A percentile compares a stretch with the other conserved stretches of the same genome.
These are phyloP conservation scores for Xylaria nigripes DNA, from an alignment of 495 filamentous ascomycete genomes.

Conservation along the genomic window DNA sequence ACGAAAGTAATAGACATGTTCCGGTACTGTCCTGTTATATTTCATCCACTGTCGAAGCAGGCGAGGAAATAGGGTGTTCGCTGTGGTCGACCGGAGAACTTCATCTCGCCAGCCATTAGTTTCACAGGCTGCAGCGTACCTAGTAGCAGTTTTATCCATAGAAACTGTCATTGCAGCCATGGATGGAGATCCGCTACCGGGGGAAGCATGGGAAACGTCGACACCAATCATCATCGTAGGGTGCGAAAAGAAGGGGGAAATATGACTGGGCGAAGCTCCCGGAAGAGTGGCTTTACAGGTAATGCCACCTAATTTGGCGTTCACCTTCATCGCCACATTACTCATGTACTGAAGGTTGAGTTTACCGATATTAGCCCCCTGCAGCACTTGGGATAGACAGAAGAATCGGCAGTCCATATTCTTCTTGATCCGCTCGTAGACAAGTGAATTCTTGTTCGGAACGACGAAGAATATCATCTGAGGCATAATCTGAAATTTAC, in stretches of 20 bases:
- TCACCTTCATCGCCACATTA: slow-evolving; percentile 90
- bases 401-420: slow-evolving; percentile 73
- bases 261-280: slow-evolving; percentile 6
- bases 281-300: slow-evolving; percentile 38
- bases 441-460: slow-evolving; percentile 50
- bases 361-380: slow-evolving; percentile 52
- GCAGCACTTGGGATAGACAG: slow-evolving; percentile 64
- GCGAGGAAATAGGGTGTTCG: slow-evolving; percentile 52
- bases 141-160: slow-evolving; percentile 54
- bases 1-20: slow-evolving; percentile 82
- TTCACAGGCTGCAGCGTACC: slow-evolving; percentile 68
- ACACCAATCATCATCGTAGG: slow-evolving; percentile 74
- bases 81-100: slow-evolving; percentile 57
- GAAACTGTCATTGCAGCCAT: slow-evolving; percentile 84
- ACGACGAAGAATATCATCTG: slow-evolving; percentile 70
- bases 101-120: slow-evolving; percentile 72
- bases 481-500: slow-evolving; percentile 19
- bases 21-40: slow-evolving; percentile 45
- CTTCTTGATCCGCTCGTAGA: slow-evolving; percentile 76
- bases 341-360: slow-evolving; percentile 67
- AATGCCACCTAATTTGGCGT: slow-evolving; percentile 85
- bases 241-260: slow-evolving; percentile 32
- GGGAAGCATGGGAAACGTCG: slow-evolving; percentile 79
- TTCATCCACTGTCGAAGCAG: slow-evolving; percentile 54
- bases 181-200: slow-evolving; percentile 51